Evolutionary conservation across 2,329 filamentous ascomycete species (phyloP), one percentile per base, ranked within the genome.

Genomic region (Colletotrichum sp.): DNA sequence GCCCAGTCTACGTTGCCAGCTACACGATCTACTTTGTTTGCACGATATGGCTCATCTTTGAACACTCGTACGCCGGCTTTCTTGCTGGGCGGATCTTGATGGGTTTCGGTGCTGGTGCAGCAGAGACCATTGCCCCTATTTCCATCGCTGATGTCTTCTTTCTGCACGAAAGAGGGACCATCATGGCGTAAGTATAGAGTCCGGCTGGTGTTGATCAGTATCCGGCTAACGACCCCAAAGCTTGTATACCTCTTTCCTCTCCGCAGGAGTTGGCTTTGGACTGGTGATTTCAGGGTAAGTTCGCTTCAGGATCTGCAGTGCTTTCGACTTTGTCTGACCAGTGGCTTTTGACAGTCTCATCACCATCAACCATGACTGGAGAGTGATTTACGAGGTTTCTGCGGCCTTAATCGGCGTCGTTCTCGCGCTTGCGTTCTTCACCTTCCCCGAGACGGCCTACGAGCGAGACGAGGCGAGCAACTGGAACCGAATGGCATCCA

Each of bases 391-490:
- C 78, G 85, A 88, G 77, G 84, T 90, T 12, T 86, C 86, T 7
- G 80, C 86, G 4, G 89, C 85, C n/a, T 79, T 91, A 14, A 84
- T 91, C 61, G 89, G 87, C 14, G 76, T 84, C 10, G 82, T 87
- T 28, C 86, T 89, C 2, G 67, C 90, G 1, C 77, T 91, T 4
- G 85, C 88, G 9, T 81, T 89, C 78, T 86, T 92, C 72, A 88
- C 88, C 7, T 88, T 92, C 67, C 90, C 90, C 0, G 90, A 91
- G 79, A 98, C 89, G 0, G 85, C 86, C 10, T 91, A 86, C 78
- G 81, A 79, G 58, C 83, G 88, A 73, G 78, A 74, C 14, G 69
- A 64, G 9, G 26, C 63, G 26, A 73, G 56, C 63, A 30, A 24
- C 56, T 63, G 56, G 62, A 74, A 65, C 18, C 34, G 66, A 18